phyloP scores from a whole-genome alignment of 2,329 filamentous ascomycete genomes.

The Apiospora saccharicola region DNA sequence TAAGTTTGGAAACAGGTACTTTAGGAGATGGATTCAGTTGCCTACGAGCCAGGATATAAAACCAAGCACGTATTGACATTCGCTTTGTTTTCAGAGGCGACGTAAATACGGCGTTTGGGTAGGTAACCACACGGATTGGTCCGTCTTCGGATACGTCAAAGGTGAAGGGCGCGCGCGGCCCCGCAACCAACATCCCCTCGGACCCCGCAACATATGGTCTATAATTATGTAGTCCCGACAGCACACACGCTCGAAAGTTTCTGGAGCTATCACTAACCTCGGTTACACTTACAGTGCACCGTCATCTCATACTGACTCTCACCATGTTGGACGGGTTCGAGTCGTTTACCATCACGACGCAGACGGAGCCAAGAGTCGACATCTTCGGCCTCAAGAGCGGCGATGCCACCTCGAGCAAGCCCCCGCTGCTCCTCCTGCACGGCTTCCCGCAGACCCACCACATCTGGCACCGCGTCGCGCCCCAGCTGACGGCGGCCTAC shows the following conservation, averaged over 20 bases:
- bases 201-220: conserved; percentile 2
- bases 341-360: conserved; percentile 48
- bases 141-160: background rate
- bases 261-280: background rate
- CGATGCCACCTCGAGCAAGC: conserved; percentile 38
- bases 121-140: background rate
- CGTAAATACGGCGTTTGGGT: background rate
- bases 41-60: background rate
- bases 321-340: conserved; percentile 50
- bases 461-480: conserved; percentile 58
- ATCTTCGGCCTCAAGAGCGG: conserved; percentile 53
- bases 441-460: conserved; percentile 60
- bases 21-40: background rate
- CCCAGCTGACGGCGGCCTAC: conserved; percentile 48
- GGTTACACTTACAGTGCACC: background rate
- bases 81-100: background rate
- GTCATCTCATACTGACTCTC: background rate
- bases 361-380: conserved; percentile 46
- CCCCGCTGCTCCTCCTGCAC: conserved; percentile 56
- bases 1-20: background rate
- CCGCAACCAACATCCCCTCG: background rate
- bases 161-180: conserved; percentile 8
- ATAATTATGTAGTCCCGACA: background rate
- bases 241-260: background rate
- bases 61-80: background rate